These are phyloP conservation scores for Cinnamomum chago DNA, from an alignment of 164 flowering plant species.

Conservation along the genomic window DNA sequence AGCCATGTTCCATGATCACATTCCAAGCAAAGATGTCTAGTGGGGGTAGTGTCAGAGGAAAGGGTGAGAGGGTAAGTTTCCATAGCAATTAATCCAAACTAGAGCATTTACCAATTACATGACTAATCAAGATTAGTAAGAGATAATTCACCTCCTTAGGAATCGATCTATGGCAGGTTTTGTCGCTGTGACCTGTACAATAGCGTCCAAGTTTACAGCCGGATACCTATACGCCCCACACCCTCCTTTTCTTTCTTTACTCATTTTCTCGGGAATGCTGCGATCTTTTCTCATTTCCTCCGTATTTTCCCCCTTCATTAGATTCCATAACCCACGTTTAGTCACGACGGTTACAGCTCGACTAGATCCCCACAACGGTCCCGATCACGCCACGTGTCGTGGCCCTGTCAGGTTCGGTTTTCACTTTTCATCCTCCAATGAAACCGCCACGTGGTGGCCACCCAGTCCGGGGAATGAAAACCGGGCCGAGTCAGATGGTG, in stretches of 20 bases:
- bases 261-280: slow-evolving; percentile 35
- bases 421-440: slow-evolving; percentile 1
- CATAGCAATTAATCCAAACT: too few relatives aligned
- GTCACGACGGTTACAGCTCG: slow-evolving; percentile 68
- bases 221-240: slow-evolving; percentile 43
- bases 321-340: slow-evolving; percentile 45
- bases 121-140: background rate
- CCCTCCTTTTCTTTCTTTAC: background rate
- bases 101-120: background rate
- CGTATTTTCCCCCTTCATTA: slow-evolving; percentile 3
- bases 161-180: slow-evolving; percentile 65
- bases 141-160: slow-evolving; percentile 42
- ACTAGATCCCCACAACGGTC: slow-evolving; percentile 16
- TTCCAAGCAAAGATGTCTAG: too few relatives aligned
- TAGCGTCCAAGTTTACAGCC: slow-evolving; percentile 65
- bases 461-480: background rate
- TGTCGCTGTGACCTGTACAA: slow-evolving; percentile 52
- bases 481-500: slow-evolving; percentile 4
- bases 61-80: background rate
- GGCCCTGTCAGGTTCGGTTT: slow-evolving; percentile 5
- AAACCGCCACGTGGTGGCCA: slow-evolving; percentile 18
- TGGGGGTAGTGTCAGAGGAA: background rate
- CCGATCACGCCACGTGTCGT: slow-evolving; percentile 21
- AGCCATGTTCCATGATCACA: too few relatives aligned
- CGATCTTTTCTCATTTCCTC: slow-evolving; percentile 16